phyloP scores from a whole-genome alignment of 495 filamentous ascomycete genomes.

The Aspergillus sclerotiicarbonarius region DNA sequence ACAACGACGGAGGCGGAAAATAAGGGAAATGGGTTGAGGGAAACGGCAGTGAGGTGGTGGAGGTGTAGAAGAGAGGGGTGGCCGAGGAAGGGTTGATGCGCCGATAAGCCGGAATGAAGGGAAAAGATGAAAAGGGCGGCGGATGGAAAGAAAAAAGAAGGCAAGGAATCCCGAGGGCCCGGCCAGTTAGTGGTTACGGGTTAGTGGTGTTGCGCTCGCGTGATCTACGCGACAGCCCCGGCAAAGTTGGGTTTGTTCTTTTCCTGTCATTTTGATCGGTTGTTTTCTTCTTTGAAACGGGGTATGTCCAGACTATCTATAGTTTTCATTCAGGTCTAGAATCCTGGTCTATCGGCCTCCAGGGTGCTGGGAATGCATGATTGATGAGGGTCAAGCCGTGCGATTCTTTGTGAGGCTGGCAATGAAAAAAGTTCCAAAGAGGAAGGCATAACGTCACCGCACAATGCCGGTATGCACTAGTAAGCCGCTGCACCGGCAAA shows the following conservation, averaged over 20 bases:
- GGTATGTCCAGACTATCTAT: no score
- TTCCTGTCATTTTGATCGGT: not conserved
- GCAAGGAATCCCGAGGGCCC: conserved; percentile 21
- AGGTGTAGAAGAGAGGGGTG: conserved; percentile 9
- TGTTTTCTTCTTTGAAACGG: not conserved
- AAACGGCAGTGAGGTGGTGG: conserved; percentile 9
- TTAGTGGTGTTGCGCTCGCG: conserved; percentile 14
- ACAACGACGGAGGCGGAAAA: not conserved
- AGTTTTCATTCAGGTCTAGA: no score
- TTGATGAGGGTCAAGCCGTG: not conserved
- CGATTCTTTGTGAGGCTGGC: not conserved
- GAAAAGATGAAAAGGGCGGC: conserved; percentile 13
- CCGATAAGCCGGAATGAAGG: conserved; percentile 20
- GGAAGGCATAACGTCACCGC: conserved; percentile 18
- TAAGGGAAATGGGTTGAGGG: not conserved
- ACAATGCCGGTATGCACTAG: conserved; percentile 5
- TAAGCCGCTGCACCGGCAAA: conserved; percentile 5
- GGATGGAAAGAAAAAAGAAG: conserved; percentile 17
- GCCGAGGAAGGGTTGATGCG: conserved; percentile 15
- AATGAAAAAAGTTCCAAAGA: conserved; percentile 7
- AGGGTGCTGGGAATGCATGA: not conserved
- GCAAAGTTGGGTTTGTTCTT: not conserved
- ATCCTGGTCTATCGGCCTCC: no score
- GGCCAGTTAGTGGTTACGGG: conserved; percentile 1
- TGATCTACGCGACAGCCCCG: conserved; percentile 22